Base-by-base conservation (phyloP, 2,329 filamentous ascomycete genomes). In the Colletotrichum musicola region DNA sequence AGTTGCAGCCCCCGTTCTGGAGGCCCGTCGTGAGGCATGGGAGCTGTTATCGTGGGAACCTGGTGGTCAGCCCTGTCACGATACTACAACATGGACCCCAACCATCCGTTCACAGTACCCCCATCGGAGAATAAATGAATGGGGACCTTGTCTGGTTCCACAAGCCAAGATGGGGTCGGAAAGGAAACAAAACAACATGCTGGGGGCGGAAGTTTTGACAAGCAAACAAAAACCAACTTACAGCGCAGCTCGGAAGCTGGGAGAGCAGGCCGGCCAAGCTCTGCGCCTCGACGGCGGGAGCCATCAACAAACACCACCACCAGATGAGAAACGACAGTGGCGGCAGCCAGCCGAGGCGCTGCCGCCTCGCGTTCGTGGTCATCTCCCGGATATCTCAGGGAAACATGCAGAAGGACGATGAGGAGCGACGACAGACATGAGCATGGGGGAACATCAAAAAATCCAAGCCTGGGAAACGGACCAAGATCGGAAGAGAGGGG, bases 1-100 rank as follows among this genome's bases (percentile, higher is more conserved):
- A 25, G 27, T 54, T 68, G 57, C 72, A 74, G 54, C 61, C 69
- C 6, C 67, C 68, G 20, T 27, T 30, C 5, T 44, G 38, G 14
- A 71, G 40, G 49, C 38, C 20, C n/a, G 57, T 42, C 1, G 53
- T 58, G 25, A 71, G 20, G 50, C 70, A 71, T 42, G 67, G 50
- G 50, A 70, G 59, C 68, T 71, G 56, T 63, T 70, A 38, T 53
- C 40, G 57, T 22, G 18, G n/a, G 30, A 22, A 51, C 38, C 44
- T 18, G 35, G 40, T 7, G 7, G 62, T 65, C 55, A 68, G 66
- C 62, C 62, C 62, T 66, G 30, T 35, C 30, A 10, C 30, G 30
- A 4, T 25, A 25, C 22, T 25, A 30, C 27, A 30, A 30, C 9
- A 7, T 30, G 30, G 30, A 10, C 7, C 30, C 30, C 30, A 35